Conservation (phyloP, 805 yeast species). For the Blastobotrys americana region DNA sequence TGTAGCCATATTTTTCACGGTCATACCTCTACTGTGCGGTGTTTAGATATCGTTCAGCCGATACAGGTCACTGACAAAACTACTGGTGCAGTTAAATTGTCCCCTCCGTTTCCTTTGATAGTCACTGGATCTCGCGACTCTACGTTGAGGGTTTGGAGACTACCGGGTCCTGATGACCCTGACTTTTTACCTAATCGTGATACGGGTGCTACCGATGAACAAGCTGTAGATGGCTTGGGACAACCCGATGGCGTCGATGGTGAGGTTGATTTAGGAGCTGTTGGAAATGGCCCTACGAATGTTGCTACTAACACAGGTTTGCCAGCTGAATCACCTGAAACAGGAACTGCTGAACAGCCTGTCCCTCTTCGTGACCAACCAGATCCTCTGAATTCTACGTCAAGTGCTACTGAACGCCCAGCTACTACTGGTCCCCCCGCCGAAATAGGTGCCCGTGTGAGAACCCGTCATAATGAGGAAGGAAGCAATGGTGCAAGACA, state of each 20-base stretch:
- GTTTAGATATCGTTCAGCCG: conserved; percentile 76
- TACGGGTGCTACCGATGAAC: not conserved
- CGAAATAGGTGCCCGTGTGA: conserved; percentile 19
- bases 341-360: not conserved
- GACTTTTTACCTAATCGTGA: conserved; percentile 17
- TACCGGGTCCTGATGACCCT: conserved; percentile 46
- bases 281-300: not conserved
- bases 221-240: no score
- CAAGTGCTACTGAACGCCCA: not conserved
- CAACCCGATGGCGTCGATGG: no score
- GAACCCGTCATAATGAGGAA: not conserved
- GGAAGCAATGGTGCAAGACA: not conserved
- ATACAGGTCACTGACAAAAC: conserved; percentile 43
- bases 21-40: conserved; percentile 87
- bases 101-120: conserved; percentile 60
- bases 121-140: conserved; percentile 87
- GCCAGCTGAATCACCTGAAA: conserved; percentile 16
- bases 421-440: no score
- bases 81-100: conserved; percentile 49
- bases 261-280: not conserved
- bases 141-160: conserved; percentile 73
- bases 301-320: not conserved
- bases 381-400: not conserved
- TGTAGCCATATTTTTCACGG: conserved; percentile 91
- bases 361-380: not conserved